Evolutionary conservation across 441 rosid genomes (phyloP), one percentile per base, ranked within the genome.

Genomic region (Euphorbia schlechtendalii): DNA sequence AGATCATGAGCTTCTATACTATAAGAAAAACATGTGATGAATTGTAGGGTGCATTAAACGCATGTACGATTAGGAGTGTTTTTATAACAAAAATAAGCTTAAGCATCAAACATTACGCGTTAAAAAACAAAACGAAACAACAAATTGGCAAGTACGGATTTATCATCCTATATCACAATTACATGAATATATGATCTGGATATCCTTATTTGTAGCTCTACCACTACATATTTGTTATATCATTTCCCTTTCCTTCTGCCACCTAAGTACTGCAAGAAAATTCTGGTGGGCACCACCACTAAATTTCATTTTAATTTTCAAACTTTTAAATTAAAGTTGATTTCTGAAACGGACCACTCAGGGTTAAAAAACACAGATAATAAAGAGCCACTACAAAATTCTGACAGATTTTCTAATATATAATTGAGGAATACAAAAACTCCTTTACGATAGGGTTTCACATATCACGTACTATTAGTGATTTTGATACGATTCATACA

Each of bases 271-370:
- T 18, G 30, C 11, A 27, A n/a, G n/a, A n/a, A n/a, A n/a, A n/a
- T n/a, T n/a, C n/a, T n/a, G n/a, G n/a, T n/a, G n/a, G n/a, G n/a
- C n/a, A n/a, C n/a, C n/a, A n/a, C n/a, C n/a, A n/a, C n/a, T n/a
- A 32, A 5, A 43, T 43, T 43, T 28, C 25, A 2, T 52, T 27
- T 15, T 43, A 51, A 5, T 7, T 63, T 43, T 38, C 67, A 32
- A 63, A 51, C 18, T 4, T 51, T 51, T 51, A 51, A 80, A 77
- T 67, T 74, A 77, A 80, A 74, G 81, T 72, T 64, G 81, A 72
- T 73, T 41, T 46, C 27, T 71, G 80, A 79, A 76, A 71, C 74
- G 53, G 75, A 80, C 75, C 22, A 38, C 55, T 80, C 83, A 73
- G 71, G 61, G 48, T 43, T 38, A n/a, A 43, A 43, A 43, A 17